Evolutionary conservation across 805 yeast genomes (phyloP).

Genomic region (Suhomyces tanzawaensis): DNA sequence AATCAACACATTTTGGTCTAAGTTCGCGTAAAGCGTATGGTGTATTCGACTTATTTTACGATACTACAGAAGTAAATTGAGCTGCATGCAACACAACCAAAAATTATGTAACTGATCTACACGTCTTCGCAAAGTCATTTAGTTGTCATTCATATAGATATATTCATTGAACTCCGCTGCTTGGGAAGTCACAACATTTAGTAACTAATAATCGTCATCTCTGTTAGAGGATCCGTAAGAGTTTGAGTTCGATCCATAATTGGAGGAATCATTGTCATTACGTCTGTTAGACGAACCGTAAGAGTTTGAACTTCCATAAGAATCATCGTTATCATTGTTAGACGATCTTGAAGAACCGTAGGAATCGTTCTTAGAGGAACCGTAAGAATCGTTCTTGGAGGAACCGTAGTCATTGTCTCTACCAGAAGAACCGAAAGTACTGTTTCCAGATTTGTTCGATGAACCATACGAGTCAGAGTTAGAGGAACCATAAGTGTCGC

Average conservation of each 20-base stretch:
- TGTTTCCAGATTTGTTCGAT: slow-evolving; percentile 15
- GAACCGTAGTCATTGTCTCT: slow-evolving; percentile 19
- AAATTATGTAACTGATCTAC: too few relatives aligned
- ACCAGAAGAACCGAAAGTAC: slow-evolving; percentile 28
- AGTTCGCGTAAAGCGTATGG: too few relatives aligned
- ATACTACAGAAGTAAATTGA: too few relatives aligned
- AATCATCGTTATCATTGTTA: slow-evolving; percentile 12
- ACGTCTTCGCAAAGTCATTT: too few relatives aligned
- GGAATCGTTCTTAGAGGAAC: slow-evolving; percentile 14
- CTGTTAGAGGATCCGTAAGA: slow-evolving; percentile 9
- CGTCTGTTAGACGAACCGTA: slow-evolving; percentile 17
- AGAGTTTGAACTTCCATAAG: too few relatives aligned
- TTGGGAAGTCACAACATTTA: too few relatives aligned
- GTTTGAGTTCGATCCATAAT: slow-evolving; percentile 13
- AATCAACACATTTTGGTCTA: too few relatives aligned
- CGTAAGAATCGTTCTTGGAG: slow-evolving; percentile 12
- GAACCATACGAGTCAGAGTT: slow-evolving; percentile 21
- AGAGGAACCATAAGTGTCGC: slow-evolving; percentile 10
- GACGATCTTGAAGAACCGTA: slow-evolving; percentile 17
- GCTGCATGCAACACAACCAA: too few relatives aligned
- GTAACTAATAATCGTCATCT: slow-evolving; percentile 20
- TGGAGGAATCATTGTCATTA: too few relatives aligned
- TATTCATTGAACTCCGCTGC: too few relatives aligned
- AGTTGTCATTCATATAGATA: too few relatives aligned
- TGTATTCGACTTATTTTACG: too few relatives aligned